A percentile compares a stretch with the other conserved stretches of the same genome.
These are phyloP conservation scores for Emericellopsis cladophorae DNA, from an alignment of 2,329 filamentous ascomycete genomes.

Conservation along the genomic window DNA sequence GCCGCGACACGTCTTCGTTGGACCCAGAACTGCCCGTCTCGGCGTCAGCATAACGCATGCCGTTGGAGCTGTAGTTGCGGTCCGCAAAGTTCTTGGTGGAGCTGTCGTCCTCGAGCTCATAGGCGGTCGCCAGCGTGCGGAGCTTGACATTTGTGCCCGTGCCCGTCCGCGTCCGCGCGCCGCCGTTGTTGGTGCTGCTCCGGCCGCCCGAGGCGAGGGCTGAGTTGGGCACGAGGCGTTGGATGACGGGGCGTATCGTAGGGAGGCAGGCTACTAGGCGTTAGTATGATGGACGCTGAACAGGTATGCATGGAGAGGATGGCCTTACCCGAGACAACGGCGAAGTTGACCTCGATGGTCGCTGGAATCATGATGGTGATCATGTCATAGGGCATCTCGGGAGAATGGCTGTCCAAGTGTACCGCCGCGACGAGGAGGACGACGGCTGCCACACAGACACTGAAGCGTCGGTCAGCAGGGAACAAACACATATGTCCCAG, in stretches of 20 bases:
- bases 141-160: too few relatives aligned
- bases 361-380: slow-evolving; percentile 2
- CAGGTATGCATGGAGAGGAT: too few relatives aligned
- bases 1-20: not conserved
- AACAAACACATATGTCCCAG: not conserved
- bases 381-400: slow-evolving; percentile 1
- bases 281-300: not conserved
- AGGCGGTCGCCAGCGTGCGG: not conserved
- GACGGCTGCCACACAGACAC: slow-evolving; percentile 3
- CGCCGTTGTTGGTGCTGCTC: not conserved
- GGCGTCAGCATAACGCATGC: not conserved
- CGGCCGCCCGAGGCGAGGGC: not conserved
- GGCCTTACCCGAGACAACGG: slow-evolving; percentile 1
- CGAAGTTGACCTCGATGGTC: slow-evolving; percentile 2
- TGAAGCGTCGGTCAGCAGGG: not conserved
- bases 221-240: not conserved
- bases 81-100: not conserved
- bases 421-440: not conserved
- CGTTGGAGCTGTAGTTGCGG: not conserved
- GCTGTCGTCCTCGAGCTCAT: slow-evolving; percentile 1
- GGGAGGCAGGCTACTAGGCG: not conserved
- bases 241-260: not conserved
- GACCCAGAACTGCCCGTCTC: not conserved
- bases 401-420: not conserved
- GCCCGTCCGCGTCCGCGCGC: not conserved